Base-by-base conservation (phyloP, 2,329 filamentous ascomycete species). In the Alternaria sp. region DNA sequence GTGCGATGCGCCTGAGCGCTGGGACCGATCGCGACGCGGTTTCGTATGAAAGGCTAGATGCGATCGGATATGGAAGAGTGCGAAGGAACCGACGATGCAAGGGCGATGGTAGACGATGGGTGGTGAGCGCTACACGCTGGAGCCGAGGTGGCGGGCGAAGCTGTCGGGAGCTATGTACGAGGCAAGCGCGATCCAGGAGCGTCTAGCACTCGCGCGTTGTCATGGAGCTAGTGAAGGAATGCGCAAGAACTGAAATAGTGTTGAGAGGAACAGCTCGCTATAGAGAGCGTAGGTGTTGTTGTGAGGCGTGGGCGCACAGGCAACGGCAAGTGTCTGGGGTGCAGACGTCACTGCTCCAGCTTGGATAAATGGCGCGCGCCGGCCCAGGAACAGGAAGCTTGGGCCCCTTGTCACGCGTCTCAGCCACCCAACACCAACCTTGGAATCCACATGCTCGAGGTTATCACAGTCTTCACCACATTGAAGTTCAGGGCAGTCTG, bases 301-400 rank as follows among this genome's bases (percentile, higher is more conserved):
- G 30, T 60, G 56, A 57, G 59, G 47, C 54, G 59, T 65, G 67
- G 57, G 55, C 55, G 69, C 60, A 50, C 30, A 59, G 54, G 46
- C 52, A 64, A 54, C 61, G 57, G 30, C 47, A 64, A 60, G 56
- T 61, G 47, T 36, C 64, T 50, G 49, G 65, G 62, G 62, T 63
- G 61, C 49, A 21, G 57, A 71, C 70, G 69, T 73, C 70, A 73
- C 63, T 54, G 55, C 45, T 51, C 55, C 56, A 19, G 61, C 28
- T 59, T 61, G 60, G 55, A 61, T 56, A 36, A 13, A 51, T 64
- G 36, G 36, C 40, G 62, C 62, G 61, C 57, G 51, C 49, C 57
- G 30, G 54, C 51, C 46, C 64, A 69, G 67, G 69, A 65, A 72
- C 69, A 61, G 57, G 61, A 21, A 56, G 15, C 55, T 58, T 64